A percentile compares a stretch with the other conserved stretches of the same genome.
Evolutionary conservation across 1,139 yeast species (phyloP).

Genomic region (Blastobotrys indianensis): DNA sequence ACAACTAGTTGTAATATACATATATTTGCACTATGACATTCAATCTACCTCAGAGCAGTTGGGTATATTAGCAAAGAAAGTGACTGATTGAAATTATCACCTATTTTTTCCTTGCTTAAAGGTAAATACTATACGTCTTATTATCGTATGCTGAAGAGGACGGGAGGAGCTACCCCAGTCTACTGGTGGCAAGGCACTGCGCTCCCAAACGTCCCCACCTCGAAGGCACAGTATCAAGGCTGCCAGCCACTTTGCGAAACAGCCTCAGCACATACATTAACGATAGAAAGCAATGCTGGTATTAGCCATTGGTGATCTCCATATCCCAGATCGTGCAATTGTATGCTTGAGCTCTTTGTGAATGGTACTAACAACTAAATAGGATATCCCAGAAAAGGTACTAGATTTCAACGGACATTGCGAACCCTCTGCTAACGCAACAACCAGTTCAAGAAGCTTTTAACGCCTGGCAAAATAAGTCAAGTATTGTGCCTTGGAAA

Average conservation of each 20-base stretch:
- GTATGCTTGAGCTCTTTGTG: conserved; percentile 30
- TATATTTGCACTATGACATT: not conserved
- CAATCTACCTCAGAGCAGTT: no score
- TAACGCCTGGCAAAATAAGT: conserved; percentile 75
- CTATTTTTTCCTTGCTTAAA: no score
- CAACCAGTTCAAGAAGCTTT: conserved; percentile 58
- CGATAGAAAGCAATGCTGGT: conserved; percentile 54
- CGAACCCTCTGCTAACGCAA: conserved; percentile 3
- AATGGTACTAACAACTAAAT: conserved; percentile 13
- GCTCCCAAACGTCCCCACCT: not conserved
- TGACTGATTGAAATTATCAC: no score
- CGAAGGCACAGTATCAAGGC: not conserved
- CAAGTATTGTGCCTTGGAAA: conserved; percentile 87
- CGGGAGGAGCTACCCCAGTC: no score
- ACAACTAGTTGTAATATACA: not conserved
- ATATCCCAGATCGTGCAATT: conserved; percentile 79
- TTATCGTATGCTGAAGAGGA: not conserved
- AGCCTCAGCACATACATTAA: not conserved
- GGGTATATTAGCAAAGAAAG: no score
- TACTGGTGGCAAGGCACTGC: no score
- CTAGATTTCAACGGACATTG: conserved; percentile 11
- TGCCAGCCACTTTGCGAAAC: no score
- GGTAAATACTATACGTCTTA: no score
- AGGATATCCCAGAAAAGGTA: conserved; percentile 40
- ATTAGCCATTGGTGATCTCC: conserved; percentile 85